Evolutionary conservation across 805 yeast species (phyloP).

Genomic region (Saturnispora galanensis): DNA sequence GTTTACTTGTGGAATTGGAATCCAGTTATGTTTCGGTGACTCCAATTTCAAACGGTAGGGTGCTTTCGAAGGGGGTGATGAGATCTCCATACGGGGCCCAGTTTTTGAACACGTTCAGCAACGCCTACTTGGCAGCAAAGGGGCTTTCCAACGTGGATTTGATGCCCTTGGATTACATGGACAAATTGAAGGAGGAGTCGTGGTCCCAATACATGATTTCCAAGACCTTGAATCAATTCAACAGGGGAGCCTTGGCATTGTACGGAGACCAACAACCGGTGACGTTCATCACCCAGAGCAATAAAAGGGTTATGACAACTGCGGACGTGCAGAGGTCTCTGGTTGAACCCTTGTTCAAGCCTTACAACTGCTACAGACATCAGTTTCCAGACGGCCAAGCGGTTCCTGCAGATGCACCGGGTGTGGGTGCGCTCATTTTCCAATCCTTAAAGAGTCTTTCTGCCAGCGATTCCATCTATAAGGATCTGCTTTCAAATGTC

Average conservation of each 20-base stretch:
- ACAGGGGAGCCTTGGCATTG: conserved; percentile 3
- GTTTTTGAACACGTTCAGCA: conserved; percentile 58
- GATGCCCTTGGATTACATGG: conserved; percentile 8
- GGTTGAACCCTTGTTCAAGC: conserved; percentile 65
- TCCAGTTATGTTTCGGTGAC: conserved; percentile 60
- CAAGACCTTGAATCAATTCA: conserved; percentile 19
- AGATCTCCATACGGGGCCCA: conserved; percentile 79
- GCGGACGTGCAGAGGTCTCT: conserved; percentile 18
- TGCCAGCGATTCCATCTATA: conserved; percentile 31
- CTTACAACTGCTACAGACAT: conserved; percentile 33
- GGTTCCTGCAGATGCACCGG: conserved; percentile 42
- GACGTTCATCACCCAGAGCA: conserved; percentile 29
- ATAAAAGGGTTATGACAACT: conserved; percentile 26
- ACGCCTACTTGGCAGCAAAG: conserved; percentile 32
- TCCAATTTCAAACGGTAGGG: conserved; percentile 67
- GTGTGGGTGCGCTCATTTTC: conserved; percentile 36
- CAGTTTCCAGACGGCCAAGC: conserved; percentile 5
- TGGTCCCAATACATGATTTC: conserved; percentile 18
- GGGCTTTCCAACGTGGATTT: conserved; percentile 7
- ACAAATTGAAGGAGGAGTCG: not conserved
- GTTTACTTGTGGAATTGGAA: conserved; percentile 76
- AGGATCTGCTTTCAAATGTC: conserved; percentile 34
- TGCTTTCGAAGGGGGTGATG: conserved; percentile 53
- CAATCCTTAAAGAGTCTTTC: conserved; percentile 38
- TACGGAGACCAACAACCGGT: conserved; percentile 5